These are phyloP conservation scores for Leptographium procerum DNA, from an alignment of 2,329 filamentous ascomycete species.

Conservation along the genomic window DNA sequence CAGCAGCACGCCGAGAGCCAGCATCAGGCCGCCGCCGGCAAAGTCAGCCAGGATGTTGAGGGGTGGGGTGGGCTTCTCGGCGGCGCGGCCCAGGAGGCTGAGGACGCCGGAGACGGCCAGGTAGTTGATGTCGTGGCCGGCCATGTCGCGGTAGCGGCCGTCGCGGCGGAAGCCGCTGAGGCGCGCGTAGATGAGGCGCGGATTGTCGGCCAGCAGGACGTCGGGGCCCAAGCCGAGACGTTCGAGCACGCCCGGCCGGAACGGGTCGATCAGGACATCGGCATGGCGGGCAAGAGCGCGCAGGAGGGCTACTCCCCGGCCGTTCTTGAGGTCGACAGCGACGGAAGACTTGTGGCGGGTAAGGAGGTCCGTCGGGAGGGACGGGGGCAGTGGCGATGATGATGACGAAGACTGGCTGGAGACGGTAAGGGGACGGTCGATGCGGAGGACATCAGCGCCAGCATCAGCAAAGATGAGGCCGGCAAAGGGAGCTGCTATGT, in stretches of 20 bases:
- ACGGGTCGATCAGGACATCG: constrained; percentile 87
- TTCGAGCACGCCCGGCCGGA: constrained; percentile 83
- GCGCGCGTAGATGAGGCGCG: constrained; percentile 65
- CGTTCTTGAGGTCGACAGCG: constrained; percentile 64
- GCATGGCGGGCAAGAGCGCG: constrained; percentile 48
- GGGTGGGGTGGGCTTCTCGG: constrained; percentile 64
- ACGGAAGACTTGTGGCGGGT: constrained; percentile 74
- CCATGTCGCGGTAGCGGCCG: constrained; percentile 77
- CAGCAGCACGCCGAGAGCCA: constrained; percentile 72
- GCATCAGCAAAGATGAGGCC: constrained; percentile 83
- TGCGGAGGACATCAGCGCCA: constrained; percentile 74
- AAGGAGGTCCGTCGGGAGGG: constrained; percentile 56
- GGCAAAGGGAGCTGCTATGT: constrained; percentile 63
- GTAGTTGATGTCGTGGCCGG: constrained; percentile 94
- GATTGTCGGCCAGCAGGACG: constrained; percentile 56
- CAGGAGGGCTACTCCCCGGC: constrained; percentile 52
- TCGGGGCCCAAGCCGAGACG: constrained; percentile 67
- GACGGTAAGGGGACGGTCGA: constrained; percentile 54
- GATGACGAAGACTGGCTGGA: constrained; percentile 19
- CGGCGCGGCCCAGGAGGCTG: constrained; percentile 58
- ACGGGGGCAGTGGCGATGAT: not conserved
- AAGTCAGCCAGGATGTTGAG: constrained; percentile 84
- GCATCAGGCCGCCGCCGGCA: constrained; percentile 72
- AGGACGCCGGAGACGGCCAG: constrained; percentile 78
- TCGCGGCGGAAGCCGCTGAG: constrained; percentile 86